Evolutionary conservation across 306 rosid species (phyloP).

Genomic region (Adenanthera pavonina): DNA sequence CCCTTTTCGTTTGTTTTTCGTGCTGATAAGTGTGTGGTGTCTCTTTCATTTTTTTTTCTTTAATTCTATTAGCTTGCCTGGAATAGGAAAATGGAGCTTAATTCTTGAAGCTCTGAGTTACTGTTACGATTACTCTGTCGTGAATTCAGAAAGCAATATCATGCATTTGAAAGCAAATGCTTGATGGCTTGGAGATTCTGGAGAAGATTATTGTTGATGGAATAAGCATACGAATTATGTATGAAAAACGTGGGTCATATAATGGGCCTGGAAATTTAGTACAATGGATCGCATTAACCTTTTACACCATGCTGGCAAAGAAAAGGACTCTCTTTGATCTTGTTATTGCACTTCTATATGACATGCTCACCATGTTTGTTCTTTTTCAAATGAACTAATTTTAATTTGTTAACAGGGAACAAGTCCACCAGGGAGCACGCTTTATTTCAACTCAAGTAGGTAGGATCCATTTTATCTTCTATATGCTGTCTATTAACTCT

Average conservation of each 20-base stretch:
- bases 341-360: neutral
- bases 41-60: too few species aligned
- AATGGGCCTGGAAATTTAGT: too few species aligned
- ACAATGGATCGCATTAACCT: too few species aligned
- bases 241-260: too few species aligned
- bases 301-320: neutral
- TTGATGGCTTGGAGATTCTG: too few species aligned
- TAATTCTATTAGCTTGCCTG: neutral
- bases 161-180: neutral
- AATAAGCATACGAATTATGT: too few species aligned
- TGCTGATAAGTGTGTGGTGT: too few species aligned
- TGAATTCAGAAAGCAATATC: neutral
- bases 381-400: neutral
- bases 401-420: constrained; percentile 63
- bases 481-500: neutral
- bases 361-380: neutral
- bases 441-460: constrained; percentile 94
- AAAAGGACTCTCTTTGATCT: neutral
- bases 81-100: neutral
- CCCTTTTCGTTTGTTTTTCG: too few species aligned
- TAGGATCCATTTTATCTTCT: constrained; percentile 45
- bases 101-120: neutral
- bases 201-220: too few species aligned
- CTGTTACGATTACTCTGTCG: neutral
- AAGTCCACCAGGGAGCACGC: constrained; percentile 71